Conservation (phyloP, 2,329 filamentous ascomycete species). For the Arthrinium puccinioides region DNA sequence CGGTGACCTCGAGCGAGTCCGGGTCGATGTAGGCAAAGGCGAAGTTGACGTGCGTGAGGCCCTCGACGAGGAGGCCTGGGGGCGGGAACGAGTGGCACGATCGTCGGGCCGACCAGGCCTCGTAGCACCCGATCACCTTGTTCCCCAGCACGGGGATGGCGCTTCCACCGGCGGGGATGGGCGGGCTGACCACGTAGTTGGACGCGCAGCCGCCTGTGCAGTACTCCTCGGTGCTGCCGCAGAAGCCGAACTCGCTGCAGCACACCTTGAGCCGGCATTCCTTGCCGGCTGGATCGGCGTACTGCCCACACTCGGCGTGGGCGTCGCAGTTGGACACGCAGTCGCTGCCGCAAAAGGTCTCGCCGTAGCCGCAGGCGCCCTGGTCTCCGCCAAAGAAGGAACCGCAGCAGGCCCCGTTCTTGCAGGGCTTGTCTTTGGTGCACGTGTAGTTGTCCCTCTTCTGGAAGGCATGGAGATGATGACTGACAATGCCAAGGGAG, state of each 20-base stretch:
- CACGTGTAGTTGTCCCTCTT: neutral
- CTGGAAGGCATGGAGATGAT: neutral
- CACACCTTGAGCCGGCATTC: neutral
- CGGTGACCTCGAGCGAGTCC: constrained; percentile 15
- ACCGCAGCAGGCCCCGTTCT: neutral
- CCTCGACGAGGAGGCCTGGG: constrained; percentile 15
- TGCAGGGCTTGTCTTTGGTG: neutral
- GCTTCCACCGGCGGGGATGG: too few relatives aligned
- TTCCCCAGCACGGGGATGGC: too few relatives aligned
- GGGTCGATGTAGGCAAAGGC: constrained; percentile 27
- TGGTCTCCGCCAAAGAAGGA: neutral
- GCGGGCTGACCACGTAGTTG: too few relatives aligned
- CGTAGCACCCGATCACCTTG: too few relatives aligned
- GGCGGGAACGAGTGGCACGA: constrained; percentile 13
- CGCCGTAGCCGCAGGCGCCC: neutral
- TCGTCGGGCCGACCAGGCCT: neutral
- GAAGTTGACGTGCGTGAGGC: constrained; percentile 24
- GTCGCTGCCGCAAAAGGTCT: neutral
- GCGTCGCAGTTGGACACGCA: neutral
- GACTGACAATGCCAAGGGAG: neutral
- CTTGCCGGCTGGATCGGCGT: neutral
- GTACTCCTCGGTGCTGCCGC: neutral
- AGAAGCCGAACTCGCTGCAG: constrained; percentile 1
- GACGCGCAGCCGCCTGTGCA: too few relatives aligned
- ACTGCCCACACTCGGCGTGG: neutral